Base-by-base conservation (phyloP, 345 rosid species). In the Passiflora organensis region DNA sequence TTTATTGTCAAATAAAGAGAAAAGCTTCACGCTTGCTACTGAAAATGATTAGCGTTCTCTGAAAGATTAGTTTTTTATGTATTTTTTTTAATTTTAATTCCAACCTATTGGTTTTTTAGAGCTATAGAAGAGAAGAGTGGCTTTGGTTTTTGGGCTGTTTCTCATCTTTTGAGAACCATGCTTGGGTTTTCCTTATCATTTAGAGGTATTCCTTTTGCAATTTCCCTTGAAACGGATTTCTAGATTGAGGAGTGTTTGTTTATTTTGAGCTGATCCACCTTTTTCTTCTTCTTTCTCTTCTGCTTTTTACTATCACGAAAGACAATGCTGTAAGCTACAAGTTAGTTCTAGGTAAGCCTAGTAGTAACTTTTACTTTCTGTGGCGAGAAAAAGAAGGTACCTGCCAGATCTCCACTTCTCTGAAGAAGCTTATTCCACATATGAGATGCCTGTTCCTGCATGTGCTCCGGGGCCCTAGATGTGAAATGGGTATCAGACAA, bases 101-200 rank as follows among this genome's bases (percentile, higher is more conserved):
- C n/a, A n/a, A n/a, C n/a, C n/a, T n/a, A n/a, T n/a, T n/a, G n/a
- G n/a, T n/a, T n/a, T n/a, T n/a, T n/a, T n/a, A n/a, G n/a, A n/a
- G n/a, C n/a, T n/a, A n/a, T n/a, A n/a, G n/a, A n/a, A n/a, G n/a
- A n/a, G n/a, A n/a, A n/a, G n/a, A n/a, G n/a, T n/a, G 52, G 55
- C 72, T 70, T 85, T 55, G 96, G 84, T 80, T 62, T 78, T 74
- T 72, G 95, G 69, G 89, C 77, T 72, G 58, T 56, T 76, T 81
- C 79, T 44, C 83, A 71, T 72, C 94, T 88, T 85, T 85, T 78
- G 77, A 85, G 94, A 81, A 48, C 74, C 86, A 80, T 81, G 86
- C 86, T 65, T 72, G 63, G 62, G 72, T 74, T 60, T n/a, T n/a
- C n/a, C n/a, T n/a, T n/a, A n/a, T n/a, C n/a, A n/a, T n/a, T n/a